These are phyloP conservation scores for Annulohypoxylon bovei DNA, from an alignment of 495 filamentous ascomycete species.

Conservation along the genomic window DNA sequence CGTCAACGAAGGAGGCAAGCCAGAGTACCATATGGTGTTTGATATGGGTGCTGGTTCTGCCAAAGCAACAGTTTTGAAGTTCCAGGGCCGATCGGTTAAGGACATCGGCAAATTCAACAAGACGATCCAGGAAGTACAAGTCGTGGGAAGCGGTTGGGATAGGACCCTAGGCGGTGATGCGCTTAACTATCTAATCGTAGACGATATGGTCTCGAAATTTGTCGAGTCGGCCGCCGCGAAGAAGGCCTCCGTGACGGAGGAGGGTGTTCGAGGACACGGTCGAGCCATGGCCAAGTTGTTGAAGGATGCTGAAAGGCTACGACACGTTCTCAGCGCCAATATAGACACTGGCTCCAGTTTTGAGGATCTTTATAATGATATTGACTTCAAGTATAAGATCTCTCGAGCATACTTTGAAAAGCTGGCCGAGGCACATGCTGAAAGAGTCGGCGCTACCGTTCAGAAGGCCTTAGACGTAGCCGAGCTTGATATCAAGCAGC, in stretches of 20 bases:
- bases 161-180: conserved; percentile 88
- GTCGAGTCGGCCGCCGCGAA: conserved; percentile 75
- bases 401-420: conserved; percentile 84
- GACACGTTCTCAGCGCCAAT: conserved; percentile 95
- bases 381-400: conserved; percentile 93
- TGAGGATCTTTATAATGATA: conserved; percentile 87
- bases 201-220: conserved; percentile 87
- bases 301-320: conserved; percentile 88
- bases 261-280: conserved; percentile 75
- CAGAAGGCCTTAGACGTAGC: conserved; percentile 78
- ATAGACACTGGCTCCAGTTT: conserved; percentile 80
- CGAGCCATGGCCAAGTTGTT: conserved; percentile 86
- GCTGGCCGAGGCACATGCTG: conserved; percentile 73
- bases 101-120: conserved; percentile 95
- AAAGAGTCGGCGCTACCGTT: conserved; percentile 74
- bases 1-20: conserved; percentile 82
- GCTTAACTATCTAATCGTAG: conserved; percentile 84
- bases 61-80: conserved; percentile 89
- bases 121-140: conserved; percentile 90
- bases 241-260: conserved; percentile 67
- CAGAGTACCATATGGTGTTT: conserved; percentile 92
- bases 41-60: conserved; percentile 99
- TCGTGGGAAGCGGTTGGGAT: conserved; percentile 89
- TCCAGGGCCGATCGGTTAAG: conserved; percentile 90
- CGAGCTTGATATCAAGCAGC: conserved; percentile 74